These are phyloP conservation scores for Colletotrichum falcatum DNA, from an alignment of 2,329 filamentous ascomycete genomes.

Conservation along the genomic window DNA sequence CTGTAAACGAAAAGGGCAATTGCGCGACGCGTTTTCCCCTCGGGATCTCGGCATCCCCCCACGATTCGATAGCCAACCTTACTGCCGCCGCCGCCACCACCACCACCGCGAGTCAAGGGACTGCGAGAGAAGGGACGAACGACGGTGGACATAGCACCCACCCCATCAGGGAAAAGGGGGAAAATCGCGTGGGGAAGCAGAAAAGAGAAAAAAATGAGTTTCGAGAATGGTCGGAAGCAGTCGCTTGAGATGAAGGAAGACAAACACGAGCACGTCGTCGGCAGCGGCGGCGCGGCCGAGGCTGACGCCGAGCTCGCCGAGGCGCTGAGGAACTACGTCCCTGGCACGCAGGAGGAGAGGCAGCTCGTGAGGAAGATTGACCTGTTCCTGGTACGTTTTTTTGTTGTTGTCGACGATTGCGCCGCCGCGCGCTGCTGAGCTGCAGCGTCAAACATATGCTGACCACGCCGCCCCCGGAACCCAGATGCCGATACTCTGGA, in stretches of 20 bases:
- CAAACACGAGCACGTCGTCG: slow-evolving; percentile 26
- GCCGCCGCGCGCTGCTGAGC: too few relatives aligned
- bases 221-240: slow-evolving; percentile 31
- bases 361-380: slow-evolving; percentile 43
- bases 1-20: neutral
- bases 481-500: slow-evolving; percentile 27
- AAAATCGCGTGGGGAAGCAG: neutral
- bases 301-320: slow-evolving; percentile 44
- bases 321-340: slow-evolving; percentile 47
- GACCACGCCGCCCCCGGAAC: neutral
- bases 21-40: neutral
- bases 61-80: neutral
- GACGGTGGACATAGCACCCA: too few relatives aligned
- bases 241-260: slow-evolving; percentile 42
- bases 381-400: slow-evolving; percentile 17
- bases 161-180: too few relatives aligned
- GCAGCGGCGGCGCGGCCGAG: too few relatives aligned
- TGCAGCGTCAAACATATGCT: too few relatives aligned
- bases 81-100: neutral
- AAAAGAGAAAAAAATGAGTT: neutral
- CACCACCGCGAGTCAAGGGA: neutral
- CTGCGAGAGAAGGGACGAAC: neutral
- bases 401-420: neutral
- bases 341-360: slow-evolving; percentile 44
- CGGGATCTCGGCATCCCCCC: neutral